Conservation (phyloP, 2,329 filamentous ascomycete genomes). For the Fusarium nodosum region DNA sequence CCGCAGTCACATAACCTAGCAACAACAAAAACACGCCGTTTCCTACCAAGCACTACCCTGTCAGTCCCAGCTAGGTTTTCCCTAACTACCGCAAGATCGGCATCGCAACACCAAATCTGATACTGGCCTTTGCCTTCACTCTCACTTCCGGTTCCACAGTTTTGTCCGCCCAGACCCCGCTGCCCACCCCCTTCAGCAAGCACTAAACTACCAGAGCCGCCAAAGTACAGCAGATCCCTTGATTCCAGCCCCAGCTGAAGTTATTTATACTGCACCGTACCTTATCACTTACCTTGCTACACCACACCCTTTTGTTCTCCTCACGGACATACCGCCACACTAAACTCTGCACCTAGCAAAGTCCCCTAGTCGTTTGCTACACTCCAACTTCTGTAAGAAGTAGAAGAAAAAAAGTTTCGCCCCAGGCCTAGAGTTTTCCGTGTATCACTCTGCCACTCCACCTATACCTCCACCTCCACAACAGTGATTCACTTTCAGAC, state of each 20-base stretch:
- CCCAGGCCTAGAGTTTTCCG: slow-evolving; percentile 37
- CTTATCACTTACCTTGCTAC: slow-evolving; percentile 28
- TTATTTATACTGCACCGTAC: slow-evolving; percentile 27
- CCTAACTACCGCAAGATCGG: slow-evolving; percentile 32
- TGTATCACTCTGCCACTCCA: slow-evolving; percentile 22
- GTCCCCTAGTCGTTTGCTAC: slow-evolving; percentile 29
- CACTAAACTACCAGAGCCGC: slow-evolving; percentile 35
- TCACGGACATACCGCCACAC: slow-evolving; percentile 51
- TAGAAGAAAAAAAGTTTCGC: slow-evolving; percentile 22
- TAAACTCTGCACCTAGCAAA: slow-evolving; percentile 48
- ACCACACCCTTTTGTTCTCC: slow-evolving; percentile 42
- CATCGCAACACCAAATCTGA: slow-evolving; percentile 25
- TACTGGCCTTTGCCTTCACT: slow-evolving; percentile 16
- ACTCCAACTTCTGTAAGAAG: slow-evolving; percentile 17
- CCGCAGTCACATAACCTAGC: slow-evolving; percentile 41
- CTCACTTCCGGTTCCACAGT: slow-evolving; percentile 39
- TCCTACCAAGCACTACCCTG: slow-evolving; percentile 8
- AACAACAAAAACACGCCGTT: slow-evolving; percentile 19
- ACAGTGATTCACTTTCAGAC: slow-evolving; percentile 38
- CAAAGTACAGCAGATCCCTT: slow-evolving; percentile 36
- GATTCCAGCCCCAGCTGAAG: slow-evolving; percentile 44
- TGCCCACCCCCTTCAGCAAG: slow-evolving; percentile 35
- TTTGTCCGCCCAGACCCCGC: slow-evolving; percentile 33
- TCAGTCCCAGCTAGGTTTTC: slow-evolving; percentile 32
- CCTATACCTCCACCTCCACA: slow-evolving; percentile 29